These are phyloP conservation scores for Panellus pusillus DNA, from an alignment of 768 basidiomycete genomes.

Conservation along the genomic window DNA sequence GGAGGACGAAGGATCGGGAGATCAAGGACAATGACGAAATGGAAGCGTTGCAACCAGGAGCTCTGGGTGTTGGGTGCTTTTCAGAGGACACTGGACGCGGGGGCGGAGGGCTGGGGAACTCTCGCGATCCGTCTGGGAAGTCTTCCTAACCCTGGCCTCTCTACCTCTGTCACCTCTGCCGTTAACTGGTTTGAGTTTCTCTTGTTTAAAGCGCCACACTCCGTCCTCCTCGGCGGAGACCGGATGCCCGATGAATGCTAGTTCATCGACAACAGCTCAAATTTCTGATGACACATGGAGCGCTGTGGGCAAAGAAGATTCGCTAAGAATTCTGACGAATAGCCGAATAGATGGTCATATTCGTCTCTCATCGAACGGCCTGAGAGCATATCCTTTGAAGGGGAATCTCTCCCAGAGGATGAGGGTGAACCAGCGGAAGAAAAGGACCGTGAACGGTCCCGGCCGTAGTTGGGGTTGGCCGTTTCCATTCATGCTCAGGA, in stretches of 20 bases:
- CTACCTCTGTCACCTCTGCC: slow-evolving; percentile 48
- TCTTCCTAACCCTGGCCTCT: slow-evolving; percentile 45
- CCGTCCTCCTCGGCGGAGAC: slow-evolving; percentile 78
- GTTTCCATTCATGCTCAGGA: slow-evolving; percentile 65
- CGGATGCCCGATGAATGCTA: slow-evolving; percentile 94
- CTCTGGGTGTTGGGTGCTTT: slow-evolving; percentile 32
- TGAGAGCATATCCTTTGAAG: slow-evolving; percentile 44
- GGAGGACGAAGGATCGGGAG: slow-evolving; percentile 88
- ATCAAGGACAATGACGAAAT: slow-evolving; percentile 85
- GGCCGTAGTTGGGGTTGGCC: slow-evolving; percentile 39
- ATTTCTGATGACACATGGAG: slow-evolving; percentile 89
- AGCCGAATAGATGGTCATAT: slow-evolving; percentile 76
- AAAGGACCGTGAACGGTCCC: slow-evolving; percentile 56
- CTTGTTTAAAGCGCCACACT: slow-evolving; percentile 72
- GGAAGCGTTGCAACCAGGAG: slow-evolving; percentile 73
- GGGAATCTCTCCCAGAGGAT: slow-evolving; percentile 52
- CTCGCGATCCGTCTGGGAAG: slow-evolving; percentile 31
- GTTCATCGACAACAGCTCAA: slow-evolving; percentile 88
- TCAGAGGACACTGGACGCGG: slow-evolving; percentile 34
- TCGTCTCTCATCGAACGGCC: slow-evolving; percentile 41
- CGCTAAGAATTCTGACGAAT: slow-evolving; percentile 78
- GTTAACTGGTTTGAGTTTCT: slow-evolving; percentile 43
- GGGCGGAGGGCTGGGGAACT: slow-evolving; percentile 30
- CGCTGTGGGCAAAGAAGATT: slow-evolving; percentile 75
- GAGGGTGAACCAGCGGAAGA: slow-evolving; percentile 45